Conservation (phyloP, 2,329 filamentous ascomycete species). For the Graphilbum sp. region DNA sequence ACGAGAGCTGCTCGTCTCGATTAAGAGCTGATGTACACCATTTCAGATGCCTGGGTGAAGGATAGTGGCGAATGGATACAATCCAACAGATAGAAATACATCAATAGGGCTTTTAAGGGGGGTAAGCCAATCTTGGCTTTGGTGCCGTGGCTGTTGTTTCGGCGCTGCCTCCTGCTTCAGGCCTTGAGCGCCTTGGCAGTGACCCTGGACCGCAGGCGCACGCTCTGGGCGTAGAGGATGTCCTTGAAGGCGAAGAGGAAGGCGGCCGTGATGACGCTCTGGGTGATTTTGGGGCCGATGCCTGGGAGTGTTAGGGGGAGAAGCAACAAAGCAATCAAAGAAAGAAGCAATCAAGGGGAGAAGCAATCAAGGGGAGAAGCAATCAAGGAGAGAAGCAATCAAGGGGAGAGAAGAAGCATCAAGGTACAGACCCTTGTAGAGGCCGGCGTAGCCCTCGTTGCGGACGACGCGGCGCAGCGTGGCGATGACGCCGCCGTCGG, state of each 20-base stretch:
- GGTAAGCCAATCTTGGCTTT: no score
- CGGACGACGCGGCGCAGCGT: constrained; percentile 64
- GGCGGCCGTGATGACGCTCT: constrained; percentile 90
- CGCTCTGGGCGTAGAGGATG: constrained; percentile 70
- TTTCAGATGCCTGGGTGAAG: no score
- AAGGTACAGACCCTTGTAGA: constrained; percentile 65
- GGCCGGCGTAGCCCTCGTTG: constrained; percentile 79
- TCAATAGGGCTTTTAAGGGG: no score
- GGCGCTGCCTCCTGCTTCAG: not conserved
- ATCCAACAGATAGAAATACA: no score
- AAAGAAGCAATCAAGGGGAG: constrained; percentile 1
- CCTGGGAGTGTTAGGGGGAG: constrained; percentile 32
- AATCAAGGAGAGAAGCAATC: constrained; percentile 1
- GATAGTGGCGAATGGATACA: no score
- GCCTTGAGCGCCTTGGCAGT: constrained; percentile 20
- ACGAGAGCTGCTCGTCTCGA: no score
- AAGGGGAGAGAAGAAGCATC: not conserved
- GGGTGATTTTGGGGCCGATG: constrained; percentile 89
- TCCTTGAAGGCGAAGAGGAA: constrained; percentile 98
- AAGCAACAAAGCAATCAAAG: not conserved
- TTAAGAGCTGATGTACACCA: no score
- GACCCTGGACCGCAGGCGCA: constrained; percentile 40
- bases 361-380: not conserved
- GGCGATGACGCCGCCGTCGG: constrained; percentile 52
- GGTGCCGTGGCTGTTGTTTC: no score